Percentiles rank a stretch among this genome's conserved stretches.
Evolutionary conservation across 1,139 yeast genomes (phyloP).

Genomic region (Debaryomycetaceae sp.): DNA sequence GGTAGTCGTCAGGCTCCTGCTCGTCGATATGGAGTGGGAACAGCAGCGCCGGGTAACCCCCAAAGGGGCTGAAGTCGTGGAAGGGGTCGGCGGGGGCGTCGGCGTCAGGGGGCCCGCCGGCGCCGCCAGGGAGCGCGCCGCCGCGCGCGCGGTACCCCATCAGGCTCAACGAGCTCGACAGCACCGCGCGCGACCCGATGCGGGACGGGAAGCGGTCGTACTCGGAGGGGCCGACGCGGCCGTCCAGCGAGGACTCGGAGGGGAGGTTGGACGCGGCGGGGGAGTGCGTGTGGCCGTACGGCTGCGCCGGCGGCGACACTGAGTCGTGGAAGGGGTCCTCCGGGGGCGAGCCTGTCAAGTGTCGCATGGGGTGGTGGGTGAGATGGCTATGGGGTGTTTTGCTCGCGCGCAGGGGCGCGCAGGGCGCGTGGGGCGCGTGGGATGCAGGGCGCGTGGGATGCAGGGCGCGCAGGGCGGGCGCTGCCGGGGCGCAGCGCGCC

Average conservation of each 20-base stretch:
- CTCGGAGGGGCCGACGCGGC: conserved; percentile 12
- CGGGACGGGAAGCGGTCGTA: conserved; percentile 26
- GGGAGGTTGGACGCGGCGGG: conserved; percentile 17
- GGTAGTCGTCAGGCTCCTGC: conserved; percentile 85
- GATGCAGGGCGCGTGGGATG: too few relatives aligned
- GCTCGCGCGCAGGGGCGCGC: too few relatives aligned
- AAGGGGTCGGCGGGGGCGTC: conserved; percentile 12
- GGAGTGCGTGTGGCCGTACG: conserved; percentile 13
- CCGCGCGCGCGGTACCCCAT: conserved; percentile 13
- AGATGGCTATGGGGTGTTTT: too few relatives aligned
- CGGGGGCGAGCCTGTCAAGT: too few relatives aligned
- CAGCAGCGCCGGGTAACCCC: conserved; percentile 87
- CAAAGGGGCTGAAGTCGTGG: conserved; percentile 70
- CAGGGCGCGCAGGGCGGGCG: too few relatives aligned
- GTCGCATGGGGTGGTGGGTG: too few relatives aligned
- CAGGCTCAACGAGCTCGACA: conserved; percentile 23
- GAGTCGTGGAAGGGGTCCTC: too few relatives aligned
- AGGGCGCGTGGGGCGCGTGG: too few relatives aligned
- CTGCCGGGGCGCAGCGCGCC: too few relatives aligned
- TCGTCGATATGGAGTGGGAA: conserved; percentile 86
- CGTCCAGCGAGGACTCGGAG: conserved; percentile 10
- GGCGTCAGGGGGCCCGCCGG: conserved; percentile 26
- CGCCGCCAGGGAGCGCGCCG: not conserved
- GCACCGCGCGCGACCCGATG: conserved; percentile 24
- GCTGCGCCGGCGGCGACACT: too few relatives aligned